Evolutionary conservation across 2,329 filamentous ascomycete genomes (phyloP).

Genomic region (Colletotrichum ledebouriae): DNA sequence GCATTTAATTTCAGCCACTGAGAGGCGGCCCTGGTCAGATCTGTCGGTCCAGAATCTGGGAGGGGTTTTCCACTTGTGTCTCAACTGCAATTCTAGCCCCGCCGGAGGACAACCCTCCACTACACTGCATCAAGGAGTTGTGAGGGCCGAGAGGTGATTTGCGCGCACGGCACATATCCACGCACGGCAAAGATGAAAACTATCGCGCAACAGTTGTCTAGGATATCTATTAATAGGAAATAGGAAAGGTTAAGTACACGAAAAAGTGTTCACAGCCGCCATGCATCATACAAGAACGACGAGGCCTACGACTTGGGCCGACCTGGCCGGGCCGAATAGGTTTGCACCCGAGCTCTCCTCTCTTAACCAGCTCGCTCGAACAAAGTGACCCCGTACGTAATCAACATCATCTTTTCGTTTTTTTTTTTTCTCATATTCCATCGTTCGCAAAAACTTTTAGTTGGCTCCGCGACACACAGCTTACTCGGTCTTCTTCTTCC

Average conservation of each 20-base stretch:
- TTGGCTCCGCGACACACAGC: neutral
- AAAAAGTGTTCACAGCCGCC: constrained; percentile 1
- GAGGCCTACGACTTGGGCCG: constrained; percentile 4
- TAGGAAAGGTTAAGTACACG: neutral
- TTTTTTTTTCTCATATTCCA: neutral
- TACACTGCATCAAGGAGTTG: too few relatives aligned
- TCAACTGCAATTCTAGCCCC: neutral
- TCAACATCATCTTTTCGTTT: constrained; percentile 3
- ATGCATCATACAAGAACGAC: neutral
- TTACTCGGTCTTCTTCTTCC: constrained; percentile 52
- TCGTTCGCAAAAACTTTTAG: neutral
- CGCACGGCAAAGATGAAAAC: too few relatives aligned
- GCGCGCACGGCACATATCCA: too few relatives aligned
- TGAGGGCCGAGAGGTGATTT: too few relatives aligned
- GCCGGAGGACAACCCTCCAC: neutral
- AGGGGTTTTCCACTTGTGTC: too few relatives aligned
- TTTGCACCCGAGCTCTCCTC: constrained; percentile 31
- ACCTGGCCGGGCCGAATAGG: constrained; percentile 11
- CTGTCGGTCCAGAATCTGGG: too few relatives aligned
- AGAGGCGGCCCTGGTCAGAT: too few relatives aligned
- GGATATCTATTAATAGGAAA: constrained; percentile 7
- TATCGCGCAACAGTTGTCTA: neutral
- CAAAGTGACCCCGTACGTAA: neutral
- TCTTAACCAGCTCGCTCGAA: constrained; percentile 35
- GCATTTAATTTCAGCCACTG: too few relatives aligned